Evolutionary conservation across 257 asterid species (phyloP).

Genomic region (Jasminum sambac): DNA sequence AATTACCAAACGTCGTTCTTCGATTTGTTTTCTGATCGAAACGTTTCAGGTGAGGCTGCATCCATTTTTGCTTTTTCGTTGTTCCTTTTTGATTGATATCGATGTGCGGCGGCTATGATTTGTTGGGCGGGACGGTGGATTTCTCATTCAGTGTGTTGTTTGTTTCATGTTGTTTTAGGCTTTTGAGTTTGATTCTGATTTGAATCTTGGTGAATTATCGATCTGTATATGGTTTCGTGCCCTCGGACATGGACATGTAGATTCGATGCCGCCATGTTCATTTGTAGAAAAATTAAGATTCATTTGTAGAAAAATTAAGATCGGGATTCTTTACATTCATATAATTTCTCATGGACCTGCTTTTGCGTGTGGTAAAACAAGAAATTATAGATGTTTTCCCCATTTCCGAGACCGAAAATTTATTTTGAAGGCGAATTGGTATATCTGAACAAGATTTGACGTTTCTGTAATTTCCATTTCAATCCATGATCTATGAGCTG

Average conservation of each 20-base stretch:
- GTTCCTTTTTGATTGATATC: conserved; percentile 25
- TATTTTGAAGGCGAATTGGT: conserved; percentile 9
- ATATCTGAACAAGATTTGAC: conserved; percentile 11
- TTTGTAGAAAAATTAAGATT: conserved; percentile 13
- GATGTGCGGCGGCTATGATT: conserved; percentile 33
- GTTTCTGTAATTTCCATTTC: conserved; percentile 5
- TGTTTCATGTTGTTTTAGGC: background rate
- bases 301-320: conserved; percentile 13
- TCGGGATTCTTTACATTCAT: conserved; percentile 4
- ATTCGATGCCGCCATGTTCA: conserved; percentile 17
- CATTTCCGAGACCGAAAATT: conserved; percentile 2
- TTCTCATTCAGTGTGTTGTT: background rate
- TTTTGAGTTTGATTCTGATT: background rate
- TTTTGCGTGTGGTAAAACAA: background rate
- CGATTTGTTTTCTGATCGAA: conserved; percentile 33
- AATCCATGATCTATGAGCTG: background rate
- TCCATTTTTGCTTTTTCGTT: background rate
- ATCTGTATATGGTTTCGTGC: conserved; percentile 22
- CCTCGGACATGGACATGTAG: conserved; percentile 5
- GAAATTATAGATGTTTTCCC: background rate
- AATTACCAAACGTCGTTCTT: conserved; percentile 25
- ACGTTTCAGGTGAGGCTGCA: conserved; percentile 43
- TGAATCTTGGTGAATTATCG: conserved; percentile 20
- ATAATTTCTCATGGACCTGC: background rate
- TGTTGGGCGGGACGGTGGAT: conserved; percentile 27